phyloP scores from a whole-genome alignment of 202 grass and related monocot genomes.

The Eragrostis tef region DNA sequence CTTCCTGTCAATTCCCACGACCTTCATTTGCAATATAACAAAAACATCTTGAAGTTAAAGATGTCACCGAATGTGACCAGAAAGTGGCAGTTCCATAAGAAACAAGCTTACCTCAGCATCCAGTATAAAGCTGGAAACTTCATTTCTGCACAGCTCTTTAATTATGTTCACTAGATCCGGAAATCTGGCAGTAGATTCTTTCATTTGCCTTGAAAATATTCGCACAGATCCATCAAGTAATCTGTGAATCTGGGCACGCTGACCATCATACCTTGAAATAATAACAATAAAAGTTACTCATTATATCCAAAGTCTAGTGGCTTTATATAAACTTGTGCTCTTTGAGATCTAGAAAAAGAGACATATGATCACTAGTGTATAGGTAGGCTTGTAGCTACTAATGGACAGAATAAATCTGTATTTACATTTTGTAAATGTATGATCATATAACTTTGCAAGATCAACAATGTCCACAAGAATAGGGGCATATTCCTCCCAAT shows the following conservation, averaged over 20 bases:
- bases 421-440: constrained; percentile 1
- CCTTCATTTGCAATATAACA: constrained; percentile 54
- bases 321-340: constrained; percentile 26
- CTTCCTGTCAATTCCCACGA: constrained; percentile 87
- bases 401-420: constrained; percentile 21
- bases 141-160: constrained; percentile 66
- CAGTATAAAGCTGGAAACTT: constrained; percentile 75
- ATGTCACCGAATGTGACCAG: constrained; percentile 20
- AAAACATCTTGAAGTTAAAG: constrained; percentile 38
- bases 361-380: background rate
- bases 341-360: constrained; percentile 8
- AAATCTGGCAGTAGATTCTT: constrained; percentile 88
- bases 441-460: constrained; percentile 27
- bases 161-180: constrained; percentile 83
- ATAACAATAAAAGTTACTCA: constrained; percentile 15
- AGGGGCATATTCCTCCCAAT: background rate
- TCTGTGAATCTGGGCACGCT: constrained; percentile 97
- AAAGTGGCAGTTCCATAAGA: constrained; percentile 22
- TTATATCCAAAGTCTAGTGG: background rate
- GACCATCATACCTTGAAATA: constrained; percentile 86
- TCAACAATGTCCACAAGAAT: background rate
- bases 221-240: constrained; percentile 70
- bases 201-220: constrained; percentile 98
- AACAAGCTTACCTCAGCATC: constrained; percentile 77
- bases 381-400: constrained; percentile 31